phyloP scores from a whole-genome alignment of 495 filamentous ascomycete genomes.

The Daldinia decipiens region DNA sequence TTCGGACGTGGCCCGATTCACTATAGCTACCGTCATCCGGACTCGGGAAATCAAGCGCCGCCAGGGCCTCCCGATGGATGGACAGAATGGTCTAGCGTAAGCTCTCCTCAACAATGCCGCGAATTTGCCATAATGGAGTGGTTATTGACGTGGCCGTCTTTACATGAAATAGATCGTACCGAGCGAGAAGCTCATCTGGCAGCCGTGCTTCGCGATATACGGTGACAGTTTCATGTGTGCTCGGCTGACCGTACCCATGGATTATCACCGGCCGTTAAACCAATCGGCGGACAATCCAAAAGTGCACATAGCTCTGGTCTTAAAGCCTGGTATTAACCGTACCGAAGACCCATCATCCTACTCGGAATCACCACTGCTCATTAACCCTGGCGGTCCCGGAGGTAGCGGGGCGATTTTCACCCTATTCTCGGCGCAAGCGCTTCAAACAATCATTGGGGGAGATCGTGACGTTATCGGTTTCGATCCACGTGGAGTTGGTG shows the following conservation, averaged over 20 bases:
- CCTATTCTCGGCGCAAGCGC: constrained; percentile 48
- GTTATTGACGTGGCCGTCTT: constrained; percentile 23
- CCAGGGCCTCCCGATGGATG: constrained; percentile 20
- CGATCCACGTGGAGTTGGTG: constrained; percentile 51
- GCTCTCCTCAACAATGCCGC: constrained; percentile 10
- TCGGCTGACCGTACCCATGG: constrained; percentile 67
- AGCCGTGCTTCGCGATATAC: constrained; percentile 50
- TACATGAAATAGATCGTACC: constrained; percentile 52
- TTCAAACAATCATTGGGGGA: constrained; percentile 57
- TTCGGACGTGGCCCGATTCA: constrained; percentile 13
- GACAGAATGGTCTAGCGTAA: constrained; percentile 46
- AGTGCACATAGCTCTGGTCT: constrained; percentile 62
- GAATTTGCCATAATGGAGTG: background rate
- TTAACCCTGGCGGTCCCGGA: constrained; percentile 61
- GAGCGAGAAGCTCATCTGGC: constrained; percentile 56
- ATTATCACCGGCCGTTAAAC: constrained; percentile 56
- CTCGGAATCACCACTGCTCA: constrained; percentile 40
- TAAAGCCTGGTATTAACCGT: constrained; percentile 61
- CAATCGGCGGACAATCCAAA: constrained; percentile 53
- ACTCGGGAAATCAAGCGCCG: constrained; percentile 1
- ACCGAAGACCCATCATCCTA: constrained; percentile 56
- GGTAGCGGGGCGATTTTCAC: constrained; percentile 59
- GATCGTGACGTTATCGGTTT: constrained; percentile 51
- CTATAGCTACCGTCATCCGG: constrained; percentile 2
- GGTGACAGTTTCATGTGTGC: constrained; percentile 59